Conservation (phyloP, 148 eudicot genomes). For the Cornus suecica region DNA sequence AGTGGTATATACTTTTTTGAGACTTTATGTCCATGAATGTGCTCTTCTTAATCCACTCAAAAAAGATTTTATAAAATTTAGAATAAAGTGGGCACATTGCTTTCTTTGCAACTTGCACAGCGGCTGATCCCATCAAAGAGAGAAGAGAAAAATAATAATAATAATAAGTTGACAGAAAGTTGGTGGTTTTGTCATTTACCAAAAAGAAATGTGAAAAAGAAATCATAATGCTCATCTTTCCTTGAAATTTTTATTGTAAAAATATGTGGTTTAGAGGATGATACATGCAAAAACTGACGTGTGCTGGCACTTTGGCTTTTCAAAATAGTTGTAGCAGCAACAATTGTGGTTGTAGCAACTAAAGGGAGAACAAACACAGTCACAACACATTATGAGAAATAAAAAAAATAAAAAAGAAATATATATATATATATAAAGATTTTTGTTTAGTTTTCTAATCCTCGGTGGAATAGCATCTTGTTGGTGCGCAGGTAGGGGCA, state of each 20-base stretch:
- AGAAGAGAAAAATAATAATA: background rate
- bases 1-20: background rate
- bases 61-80: background rate
- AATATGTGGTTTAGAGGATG: slow-evolving; percentile 10
- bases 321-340: background rate
- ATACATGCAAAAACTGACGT: background rate
- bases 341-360: slow-evolving; percentile 8
- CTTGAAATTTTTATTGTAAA: slow-evolving; percentile 1
- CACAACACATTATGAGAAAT: background rate
- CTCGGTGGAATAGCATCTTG: background rate
- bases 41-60: slow-evolving; percentile 2
- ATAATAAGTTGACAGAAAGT: background rate
- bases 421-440: no score
- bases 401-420: no score
- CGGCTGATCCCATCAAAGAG: background rate
- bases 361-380: slow-evolving; percentile 2
- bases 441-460: background rate
- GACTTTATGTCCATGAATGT: slow-evolving; percentile 10
- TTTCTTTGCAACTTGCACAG: slow-evolving; percentile 13
- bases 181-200: background rate
- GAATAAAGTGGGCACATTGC: background rate
- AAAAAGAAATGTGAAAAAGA: background rate
- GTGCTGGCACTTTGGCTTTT: background rate
- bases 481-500: no score
- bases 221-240: background rate